phyloP scores from a whole-genome alignment of 352 stramenopile species.

The Pythium rhizo-oryzae region DNA sequence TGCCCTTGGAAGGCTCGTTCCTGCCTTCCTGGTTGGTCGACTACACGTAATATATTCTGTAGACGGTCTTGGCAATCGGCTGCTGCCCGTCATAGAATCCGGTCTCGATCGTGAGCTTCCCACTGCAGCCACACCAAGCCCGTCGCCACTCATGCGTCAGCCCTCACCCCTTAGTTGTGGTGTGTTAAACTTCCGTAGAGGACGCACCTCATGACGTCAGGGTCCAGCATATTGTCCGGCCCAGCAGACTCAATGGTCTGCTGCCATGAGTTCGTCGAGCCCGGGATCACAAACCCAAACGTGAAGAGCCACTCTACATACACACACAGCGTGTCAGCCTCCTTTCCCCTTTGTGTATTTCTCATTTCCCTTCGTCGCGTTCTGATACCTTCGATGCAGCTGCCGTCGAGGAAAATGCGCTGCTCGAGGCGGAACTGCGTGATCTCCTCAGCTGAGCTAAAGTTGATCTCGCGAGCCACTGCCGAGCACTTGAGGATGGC shows the following conservation, averaged over 20 bases:
- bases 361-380: not conserved
- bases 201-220: slow-evolving; percentile 74
- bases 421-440: slow-evolving; percentile 93
- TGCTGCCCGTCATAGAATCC: slow-evolving; percentile 93
- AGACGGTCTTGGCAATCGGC: slow-evolving; percentile 90
- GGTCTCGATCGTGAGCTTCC: slow-evolving; percentile 95
- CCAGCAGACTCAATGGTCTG: slow-evolving; percentile 93
- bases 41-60: slow-evolving; percentile 94
- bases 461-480: slow-evolving; percentile 95
- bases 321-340: not conserved
- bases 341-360: not conserved
- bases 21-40: not conserved
- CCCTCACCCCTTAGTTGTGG: not conserved
- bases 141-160: too few relatives aligned
- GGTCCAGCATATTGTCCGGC: slow-evolving; percentile 88
- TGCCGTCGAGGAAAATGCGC: slow-evolving; percentile 87
- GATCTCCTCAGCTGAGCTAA: slow-evolving; percentile 91
- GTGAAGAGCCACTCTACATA: slow-evolving; percentile 93
- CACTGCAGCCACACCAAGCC: slow-evolving; percentile 38
- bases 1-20: not conserved
- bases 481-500: slow-evolving; percentile 89
- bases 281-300: slow-evolving; percentile 96
- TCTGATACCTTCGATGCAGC: slow-evolving; percentile 85
- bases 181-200: not conserved
- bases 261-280: slow-evolving; percentile 96